phyloP scores from a whole-genome alignment of 306 rosid genomes.

The Sicyos baderoa region DNA sequence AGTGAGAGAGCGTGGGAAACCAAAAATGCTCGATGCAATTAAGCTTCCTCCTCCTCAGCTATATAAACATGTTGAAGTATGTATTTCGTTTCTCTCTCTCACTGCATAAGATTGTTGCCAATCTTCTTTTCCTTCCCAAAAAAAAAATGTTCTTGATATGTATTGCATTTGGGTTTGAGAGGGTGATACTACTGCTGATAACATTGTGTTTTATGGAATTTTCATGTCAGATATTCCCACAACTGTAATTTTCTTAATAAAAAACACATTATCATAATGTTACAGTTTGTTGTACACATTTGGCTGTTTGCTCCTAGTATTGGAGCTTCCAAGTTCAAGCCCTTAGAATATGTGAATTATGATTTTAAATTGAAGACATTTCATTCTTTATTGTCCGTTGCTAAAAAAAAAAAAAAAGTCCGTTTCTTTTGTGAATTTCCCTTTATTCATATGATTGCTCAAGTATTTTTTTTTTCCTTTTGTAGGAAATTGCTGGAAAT shows the following conservation, averaged over 20 bases:
- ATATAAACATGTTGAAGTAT: slow-evolving; percentile 71
- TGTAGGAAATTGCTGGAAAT: slow-evolving; percentile 78
- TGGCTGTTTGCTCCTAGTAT: neutral
- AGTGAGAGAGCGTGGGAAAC: slow-evolving; percentile 85
- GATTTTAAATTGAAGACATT: neutral
- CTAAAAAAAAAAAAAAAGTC: too few relatives aligned
- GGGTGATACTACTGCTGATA: neutral
- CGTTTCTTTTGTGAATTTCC: neutral
- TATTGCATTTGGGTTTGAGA: neutral
- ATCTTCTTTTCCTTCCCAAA: neutral
- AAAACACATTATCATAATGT: neutral
- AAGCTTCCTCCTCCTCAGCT: slow-evolving; percentile 86
- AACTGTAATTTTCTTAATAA: neutral
- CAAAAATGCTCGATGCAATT: slow-evolving; percentile 87
- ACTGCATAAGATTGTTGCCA: neutral
- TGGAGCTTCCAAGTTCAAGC: neutral
- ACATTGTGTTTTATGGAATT: neutral
- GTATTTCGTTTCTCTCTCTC: slow-evolving; percentile 24
- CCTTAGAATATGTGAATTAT: neutral
- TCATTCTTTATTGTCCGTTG: neutral
- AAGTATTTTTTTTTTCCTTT: neutral
- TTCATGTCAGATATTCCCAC: neutral
- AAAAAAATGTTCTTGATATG: neutral
- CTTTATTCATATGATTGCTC: neutral
- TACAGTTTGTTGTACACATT: neutral